Conservation (phyloP, 2,329 filamentous ascomycete genomes). For the Dissoconium aciculare region DNA sequence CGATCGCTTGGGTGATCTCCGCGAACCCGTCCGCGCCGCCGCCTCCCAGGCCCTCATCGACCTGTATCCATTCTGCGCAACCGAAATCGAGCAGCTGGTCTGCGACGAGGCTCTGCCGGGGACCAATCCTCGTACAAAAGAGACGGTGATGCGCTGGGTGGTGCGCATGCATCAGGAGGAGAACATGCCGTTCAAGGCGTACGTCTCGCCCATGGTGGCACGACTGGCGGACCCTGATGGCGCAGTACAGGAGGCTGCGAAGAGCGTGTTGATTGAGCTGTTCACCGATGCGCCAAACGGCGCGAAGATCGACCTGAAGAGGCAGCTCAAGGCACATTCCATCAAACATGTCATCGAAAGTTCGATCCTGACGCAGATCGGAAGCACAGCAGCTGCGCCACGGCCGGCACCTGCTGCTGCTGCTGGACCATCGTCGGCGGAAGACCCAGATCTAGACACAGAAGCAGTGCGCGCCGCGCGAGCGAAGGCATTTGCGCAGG, state of each 20-base stretch:
- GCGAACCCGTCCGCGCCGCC: slow-evolving; percentile 66
- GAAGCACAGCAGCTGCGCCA: slow-evolving; percentile 29
- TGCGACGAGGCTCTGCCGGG: slow-evolving; percentile 64
- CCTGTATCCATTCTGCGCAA: slow-evolving; percentile 52
- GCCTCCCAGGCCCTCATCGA: slow-evolving; percentile 64
- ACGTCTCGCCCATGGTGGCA: slow-evolving; percentile 70
- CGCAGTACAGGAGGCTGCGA: slow-evolving; percentile 71
- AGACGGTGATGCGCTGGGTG: slow-evolving; percentile 73
- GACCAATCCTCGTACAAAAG: slow-evolving; percentile 72
- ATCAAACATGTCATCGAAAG: slow-evolving; percentile 75
- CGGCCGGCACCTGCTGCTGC: background rate
- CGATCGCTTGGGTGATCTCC: slow-evolving; percentile 75
- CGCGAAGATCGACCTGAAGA: slow-evolving; percentile 79
- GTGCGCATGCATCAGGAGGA: slow-evolving; percentile 73
- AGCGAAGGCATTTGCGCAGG: slow-evolving; percentile 30
- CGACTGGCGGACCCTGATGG: slow-evolving; percentile 82
- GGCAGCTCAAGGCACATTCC: slow-evolving; percentile 67
- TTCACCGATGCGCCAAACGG: slow-evolving; percentile 68
- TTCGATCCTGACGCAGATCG: slow-evolving; percentile 62
- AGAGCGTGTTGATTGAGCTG: slow-evolving; percentile 68
- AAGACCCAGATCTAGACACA: slow-evolving; percentile 15
- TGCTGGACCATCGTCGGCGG: background rate
- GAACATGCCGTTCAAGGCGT: slow-evolving; percentile 63
- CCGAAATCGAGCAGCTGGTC: slow-evolving; percentile 66
- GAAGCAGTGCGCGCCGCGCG: slow-evolving; percentile 29